A percentile compares a stretch with the other conserved stretches of the same genome.
These are phyloP conservation scores for Chloris gayana DNA, from an alignment of 176 grass and related monocot species.

Conservation along the genomic window DNA sequence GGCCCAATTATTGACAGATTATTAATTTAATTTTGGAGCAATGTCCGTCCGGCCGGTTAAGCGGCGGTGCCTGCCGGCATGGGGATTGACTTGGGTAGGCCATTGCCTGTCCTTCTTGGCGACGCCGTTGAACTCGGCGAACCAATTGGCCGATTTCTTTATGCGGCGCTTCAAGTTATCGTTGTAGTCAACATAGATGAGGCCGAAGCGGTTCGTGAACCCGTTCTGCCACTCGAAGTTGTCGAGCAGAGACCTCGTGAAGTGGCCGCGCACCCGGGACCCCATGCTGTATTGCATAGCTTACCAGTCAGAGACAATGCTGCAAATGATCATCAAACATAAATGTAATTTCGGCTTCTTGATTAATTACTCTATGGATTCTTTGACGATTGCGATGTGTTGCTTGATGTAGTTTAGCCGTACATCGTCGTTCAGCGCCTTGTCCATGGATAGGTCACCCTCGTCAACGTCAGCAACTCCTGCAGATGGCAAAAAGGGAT, in stretches of 20 bases:
- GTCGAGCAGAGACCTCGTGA: slow-evolving; percentile 43
- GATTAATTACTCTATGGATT: neutral
- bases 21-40: too few species aligned
- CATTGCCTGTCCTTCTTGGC: neutral
- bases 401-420: slow-evolving; percentile 30
- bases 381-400: slow-evolving; percentile 4
- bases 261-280: slow-evolving; percentile 33
- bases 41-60: neutral
- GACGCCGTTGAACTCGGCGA: slow-evolving; percentile 23
- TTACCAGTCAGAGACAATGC: too few species aligned
- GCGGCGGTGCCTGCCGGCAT: neutral
- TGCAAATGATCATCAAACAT: too few species aligned
- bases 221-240: slow-evolving; percentile 49
- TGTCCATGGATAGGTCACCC: neutral
- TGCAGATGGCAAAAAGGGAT: neutral
- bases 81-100: neutral
- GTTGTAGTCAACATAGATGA: slow-evolving; percentile 44
- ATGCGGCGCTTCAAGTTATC: slow-evolving; percentile 11
- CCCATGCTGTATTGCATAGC: slow-evolving; percentile 7
- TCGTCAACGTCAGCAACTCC: neutral
- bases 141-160: slow-evolving; percentile 44
- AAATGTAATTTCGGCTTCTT: too few species aligned
- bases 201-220: slow-evolving; percentile 27
- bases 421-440: neutral
- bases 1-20: too few species aligned